Evolutionary conservation across 2,329 filamentous ascomycete species (phyloP).

Genomic region (Penicillium sp.): DNA sequence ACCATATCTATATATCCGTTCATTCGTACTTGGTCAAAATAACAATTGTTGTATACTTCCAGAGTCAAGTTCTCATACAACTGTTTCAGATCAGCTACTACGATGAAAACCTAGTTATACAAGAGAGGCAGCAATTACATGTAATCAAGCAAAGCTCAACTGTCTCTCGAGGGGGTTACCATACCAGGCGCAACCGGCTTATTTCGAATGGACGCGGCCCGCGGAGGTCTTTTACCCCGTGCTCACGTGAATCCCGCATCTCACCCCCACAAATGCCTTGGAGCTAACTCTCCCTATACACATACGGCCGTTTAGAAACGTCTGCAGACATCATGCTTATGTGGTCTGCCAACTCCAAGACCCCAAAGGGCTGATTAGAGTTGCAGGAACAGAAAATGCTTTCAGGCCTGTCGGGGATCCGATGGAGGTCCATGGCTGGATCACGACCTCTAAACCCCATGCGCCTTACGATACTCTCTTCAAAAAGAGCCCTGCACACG

Average conservation of each 20-base stretch:
- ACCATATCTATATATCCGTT: too few species aligned
- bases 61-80: too few species aligned
- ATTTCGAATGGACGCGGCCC: too few species aligned
- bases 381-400: conserved; percentile 23
- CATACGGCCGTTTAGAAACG: neutral
- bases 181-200: too few species aligned
- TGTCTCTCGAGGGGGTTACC: too few species aligned
- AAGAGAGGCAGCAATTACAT: too few species aligned
- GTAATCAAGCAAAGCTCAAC: too few species aligned
- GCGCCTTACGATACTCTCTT: conserved; percentile 1
- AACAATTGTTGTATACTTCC: too few species aligned
- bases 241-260: neutral
- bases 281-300: neutral
- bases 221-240: neutral
- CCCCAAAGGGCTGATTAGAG: conserved; percentile 15
- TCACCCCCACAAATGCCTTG: neutral
- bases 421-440: neutral
- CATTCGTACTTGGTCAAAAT: too few species aligned
- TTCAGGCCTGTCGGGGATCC: conserved; percentile 2
- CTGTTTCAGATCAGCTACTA: too few species aligned
- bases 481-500: conserved; percentile 35
- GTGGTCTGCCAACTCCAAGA: conserved; percentile 17
- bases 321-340: conserved; percentile 20
- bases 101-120: too few species aligned
- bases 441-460: neutral